phyloP scores from a whole-genome alignment of 768 basidiomycete genomes.

The Myochromella boudieri region DNA sequence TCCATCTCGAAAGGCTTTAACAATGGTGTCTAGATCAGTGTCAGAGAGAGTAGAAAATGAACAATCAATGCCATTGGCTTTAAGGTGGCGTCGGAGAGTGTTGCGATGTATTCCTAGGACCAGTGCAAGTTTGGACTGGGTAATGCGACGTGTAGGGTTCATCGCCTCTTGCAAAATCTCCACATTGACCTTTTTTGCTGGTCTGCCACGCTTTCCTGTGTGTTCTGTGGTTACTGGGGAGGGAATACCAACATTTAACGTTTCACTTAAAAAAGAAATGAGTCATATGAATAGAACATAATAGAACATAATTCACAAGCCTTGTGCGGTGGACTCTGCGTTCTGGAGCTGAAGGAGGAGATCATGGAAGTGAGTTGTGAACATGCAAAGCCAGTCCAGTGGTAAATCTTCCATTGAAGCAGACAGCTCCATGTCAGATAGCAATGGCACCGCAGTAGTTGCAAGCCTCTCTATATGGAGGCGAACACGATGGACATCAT shows the following conservation, averaged over 20 bases:
- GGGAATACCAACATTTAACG: too few species aligned
- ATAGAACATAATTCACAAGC: too few species aligned
- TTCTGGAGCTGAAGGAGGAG: too few species aligned
- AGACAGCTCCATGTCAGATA: background rate
- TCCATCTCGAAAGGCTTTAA: conserved; percentile 18
- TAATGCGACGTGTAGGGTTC: background rate
- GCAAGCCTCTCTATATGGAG: background rate
- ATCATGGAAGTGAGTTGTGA: too few species aligned
- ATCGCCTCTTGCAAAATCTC: conserved; percentile 1
- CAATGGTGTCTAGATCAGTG: background rate
- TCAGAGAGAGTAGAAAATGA: conserved; percentile 6
- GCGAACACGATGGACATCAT: background rate
- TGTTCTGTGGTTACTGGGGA: background rate
- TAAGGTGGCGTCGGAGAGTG: background rate
- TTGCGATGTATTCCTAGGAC: background rate
- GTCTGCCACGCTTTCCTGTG: conserved; percentile 2
- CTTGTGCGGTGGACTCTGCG: too few species aligned
- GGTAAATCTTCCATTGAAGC: background rate
- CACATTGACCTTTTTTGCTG: background rate
- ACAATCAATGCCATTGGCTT: background rate
- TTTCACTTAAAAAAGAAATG: too few species aligned
- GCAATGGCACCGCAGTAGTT: background rate
- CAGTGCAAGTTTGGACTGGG: background rate
- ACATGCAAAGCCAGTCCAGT: background rate
- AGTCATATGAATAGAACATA: too few species aligned